These are phyloP conservation scores for Abortiporus biennis DNA, from an alignment of 1,284 basidiomycete genomes.

Conservation along the genomic window DNA sequence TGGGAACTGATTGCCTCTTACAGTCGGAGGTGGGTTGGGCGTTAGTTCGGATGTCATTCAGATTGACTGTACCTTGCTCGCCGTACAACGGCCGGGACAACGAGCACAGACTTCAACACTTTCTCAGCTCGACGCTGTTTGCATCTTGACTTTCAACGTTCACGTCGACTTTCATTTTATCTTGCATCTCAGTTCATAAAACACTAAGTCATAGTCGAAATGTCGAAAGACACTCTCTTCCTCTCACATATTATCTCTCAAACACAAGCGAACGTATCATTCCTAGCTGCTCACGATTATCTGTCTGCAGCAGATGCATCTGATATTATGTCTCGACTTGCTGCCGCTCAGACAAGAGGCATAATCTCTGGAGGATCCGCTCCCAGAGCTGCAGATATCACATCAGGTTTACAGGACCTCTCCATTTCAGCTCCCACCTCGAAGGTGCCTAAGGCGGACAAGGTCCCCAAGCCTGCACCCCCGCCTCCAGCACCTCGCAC, in stretches of 20 bases:
- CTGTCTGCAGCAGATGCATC: constrained; percentile 47
- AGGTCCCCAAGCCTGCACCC: constrained; percentile 13
- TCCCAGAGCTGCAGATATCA: constrained; percentile 7
- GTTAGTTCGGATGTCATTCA: too few species aligned
- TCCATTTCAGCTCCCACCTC: constrained; percentile 10
- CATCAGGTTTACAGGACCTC: constrained; percentile 13
- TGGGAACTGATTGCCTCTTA: too few species aligned
- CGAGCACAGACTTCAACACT: too few species aligned
- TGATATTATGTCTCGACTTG: constrained; percentile 44
- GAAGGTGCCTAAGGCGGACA: neutral
- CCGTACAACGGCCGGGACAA: too few species aligned
- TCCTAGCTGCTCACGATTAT: constrained; percentile 54
- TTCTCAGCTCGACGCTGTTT: too few species aligned
- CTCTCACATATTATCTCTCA: constrained; percentile 55
- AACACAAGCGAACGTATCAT: constrained; percentile 55
- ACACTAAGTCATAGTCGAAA: too few species aligned
- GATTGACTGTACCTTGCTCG: too few species aligned
- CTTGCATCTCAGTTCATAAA: too few species aligned
- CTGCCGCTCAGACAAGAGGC: constrained; percentile 10
- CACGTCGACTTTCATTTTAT: too few species aligned
- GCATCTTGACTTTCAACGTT: too few species aligned
- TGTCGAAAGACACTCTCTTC: constrained; percentile 28
- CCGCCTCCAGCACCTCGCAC: constrained; percentile 23
- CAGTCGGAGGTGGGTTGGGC: too few species aligned
- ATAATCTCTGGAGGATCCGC: too few species aligned